A percentile compares a stretch with the other conserved stretches of the same genome.
Evolutionary conservation across 768 basidiomycete species (phyloP).

Genomic region (Arthromyces matolae): DNA sequence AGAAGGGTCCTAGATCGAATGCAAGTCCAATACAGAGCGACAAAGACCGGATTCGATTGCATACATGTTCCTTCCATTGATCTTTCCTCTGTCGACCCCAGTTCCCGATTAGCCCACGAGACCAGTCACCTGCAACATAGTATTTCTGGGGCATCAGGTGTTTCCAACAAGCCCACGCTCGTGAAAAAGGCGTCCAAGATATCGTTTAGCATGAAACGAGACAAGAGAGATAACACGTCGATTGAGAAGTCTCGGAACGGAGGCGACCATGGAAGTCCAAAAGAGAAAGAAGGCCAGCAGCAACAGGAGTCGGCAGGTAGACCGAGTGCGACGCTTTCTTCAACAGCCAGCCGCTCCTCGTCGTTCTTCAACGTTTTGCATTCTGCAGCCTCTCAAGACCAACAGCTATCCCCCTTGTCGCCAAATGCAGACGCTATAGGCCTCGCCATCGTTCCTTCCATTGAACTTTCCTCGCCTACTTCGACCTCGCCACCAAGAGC

Average conservation of each 20-base stretch:
- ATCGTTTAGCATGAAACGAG: conserved; percentile 62
- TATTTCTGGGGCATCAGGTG: conserved; percentile 37
- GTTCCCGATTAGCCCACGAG: conserved; percentile 19
- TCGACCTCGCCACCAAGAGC: conserved; percentile 48
- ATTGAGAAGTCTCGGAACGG: conserved; percentile 1
- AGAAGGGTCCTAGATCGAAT: conserved; percentile 85
- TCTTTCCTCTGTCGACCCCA: conserved; percentile 62
- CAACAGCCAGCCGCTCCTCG: conserved; percentile 75
- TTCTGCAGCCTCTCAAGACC: neutral
- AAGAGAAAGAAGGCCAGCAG: neutral
- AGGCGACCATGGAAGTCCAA: neutral
- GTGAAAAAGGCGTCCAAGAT: conserved; percentile 76
- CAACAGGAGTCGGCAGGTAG: conserved; percentile 27
- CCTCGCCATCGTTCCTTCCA: conserved; percentile 17
- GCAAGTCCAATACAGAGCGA: conserved; percentile 92
- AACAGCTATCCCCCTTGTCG: conserved; percentile 1
- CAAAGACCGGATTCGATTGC: conserved; percentile 91
- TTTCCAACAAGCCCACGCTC: conserved; percentile 46
- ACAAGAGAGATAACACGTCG: conserved; percentile 27
- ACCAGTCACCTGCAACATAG: conserved; percentile 36
- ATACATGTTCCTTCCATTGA: conserved; percentile 95
- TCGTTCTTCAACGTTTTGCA: conserved; percentile 83
- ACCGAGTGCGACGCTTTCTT: conserved; percentile 46
- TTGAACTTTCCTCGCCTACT: conserved; percentile 35
- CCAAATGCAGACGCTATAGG: conserved; percentile 27